phyloP scores from a whole-genome alignment of 2,329 filamentous ascomycete species.

The Aspergillus carbonarius region DNA sequence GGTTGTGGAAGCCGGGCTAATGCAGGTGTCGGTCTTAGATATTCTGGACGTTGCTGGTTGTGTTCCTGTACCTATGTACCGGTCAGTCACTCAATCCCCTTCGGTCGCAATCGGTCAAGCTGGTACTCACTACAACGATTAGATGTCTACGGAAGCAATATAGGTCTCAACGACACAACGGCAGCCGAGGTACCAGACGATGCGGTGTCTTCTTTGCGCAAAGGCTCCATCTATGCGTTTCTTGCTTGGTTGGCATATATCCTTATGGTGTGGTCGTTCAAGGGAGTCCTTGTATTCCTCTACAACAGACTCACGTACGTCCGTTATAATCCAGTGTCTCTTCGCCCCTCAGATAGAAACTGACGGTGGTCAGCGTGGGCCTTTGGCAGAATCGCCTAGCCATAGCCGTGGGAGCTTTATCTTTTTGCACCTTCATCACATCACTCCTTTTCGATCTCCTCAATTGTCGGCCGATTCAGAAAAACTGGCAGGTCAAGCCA shows the following conservation, averaged over 20 bases:
- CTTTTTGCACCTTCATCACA: conserved; percentile 11
- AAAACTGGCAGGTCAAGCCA: conserved; percentile 21
- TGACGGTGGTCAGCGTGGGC: conserved; percentile 9
- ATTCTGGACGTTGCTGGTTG: conserved; percentile 19
- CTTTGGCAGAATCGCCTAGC: conserved; percentile 19
- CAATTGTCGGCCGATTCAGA: conserved; percentile 14
- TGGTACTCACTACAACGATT: background rate
- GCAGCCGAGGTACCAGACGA: conserved; percentile 14
- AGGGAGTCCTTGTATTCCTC: conserved; percentile 18
- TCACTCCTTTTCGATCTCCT: conserved; percentile 17
- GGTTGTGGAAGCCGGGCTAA: background rate
- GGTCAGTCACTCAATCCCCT: background rate
- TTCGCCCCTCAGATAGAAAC: background rate
- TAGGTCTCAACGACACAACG: conserved; percentile 11
- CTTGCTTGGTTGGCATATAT: conserved; percentile 22
- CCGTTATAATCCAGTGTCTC: background rate
- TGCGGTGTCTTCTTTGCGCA: background rate
- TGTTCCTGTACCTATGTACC: conserved; percentile 17
- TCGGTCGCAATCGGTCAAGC: background rate
- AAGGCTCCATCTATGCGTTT: conserved; percentile 17
- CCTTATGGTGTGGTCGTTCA: conserved; percentile 20
- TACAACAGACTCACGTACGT: conserved; percentile 20
- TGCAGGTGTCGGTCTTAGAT: conserved; percentile 6
- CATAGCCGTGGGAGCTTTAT: conserved; percentile 1
- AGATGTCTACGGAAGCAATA: conserved; percentile 16